A percentile compares a stretch with the other conserved stretches of the same genome.
These are phyloP conservation scores for Malassezia equina DNA, from an alignment of 1,284 basidiomycete genomes.

Conservation along the genomic window DNA sequence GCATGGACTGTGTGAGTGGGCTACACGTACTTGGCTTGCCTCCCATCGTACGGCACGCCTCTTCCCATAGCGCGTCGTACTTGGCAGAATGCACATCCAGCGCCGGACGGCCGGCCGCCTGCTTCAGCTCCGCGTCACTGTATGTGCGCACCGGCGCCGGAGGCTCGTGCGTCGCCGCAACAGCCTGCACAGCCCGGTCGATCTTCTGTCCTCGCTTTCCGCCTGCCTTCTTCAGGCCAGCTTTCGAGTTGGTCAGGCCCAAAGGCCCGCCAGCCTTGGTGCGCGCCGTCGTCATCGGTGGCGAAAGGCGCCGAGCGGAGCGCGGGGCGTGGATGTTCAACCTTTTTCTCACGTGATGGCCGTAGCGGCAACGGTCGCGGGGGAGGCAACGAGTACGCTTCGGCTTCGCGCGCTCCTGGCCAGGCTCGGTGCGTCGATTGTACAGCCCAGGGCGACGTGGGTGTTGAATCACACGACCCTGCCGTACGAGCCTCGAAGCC, in stretches of 20 bases:
- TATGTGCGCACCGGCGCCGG: neutral
- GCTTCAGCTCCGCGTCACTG: neutral
- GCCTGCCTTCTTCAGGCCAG: neutral
- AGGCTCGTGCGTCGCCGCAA: neutral
- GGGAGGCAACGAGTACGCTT: neutral
- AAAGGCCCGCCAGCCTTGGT: conserved; percentile 1
- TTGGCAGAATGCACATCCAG: conserved; percentile 27
- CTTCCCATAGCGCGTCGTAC: conserved; percentile 33
- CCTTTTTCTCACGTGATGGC: conserved; percentile 7
- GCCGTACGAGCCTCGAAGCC: neutral
- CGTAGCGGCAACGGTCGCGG: neutral
- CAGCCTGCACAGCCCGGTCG: neutral
- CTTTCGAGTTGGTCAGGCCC: conserved; percentile 8
- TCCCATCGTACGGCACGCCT: conserved; percentile 22
- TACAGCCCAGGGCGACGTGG: neutral
- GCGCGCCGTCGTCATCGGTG: conserved; percentile 1
- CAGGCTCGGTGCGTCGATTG: neutral
- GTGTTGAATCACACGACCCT: neutral
- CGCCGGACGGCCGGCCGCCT: conserved; percentile 12
- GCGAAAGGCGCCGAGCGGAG: neutral
- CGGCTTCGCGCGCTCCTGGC: neutral
- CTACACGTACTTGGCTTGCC: conserved; percentile 18
- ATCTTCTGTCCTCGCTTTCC: neutral
- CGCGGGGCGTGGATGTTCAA: conserved; percentile 2
- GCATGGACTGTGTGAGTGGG: conserved; percentile 28